Conservation (phyloP, 768 basidiomycete genomes). For the Chalciporus chontae region DNA sequence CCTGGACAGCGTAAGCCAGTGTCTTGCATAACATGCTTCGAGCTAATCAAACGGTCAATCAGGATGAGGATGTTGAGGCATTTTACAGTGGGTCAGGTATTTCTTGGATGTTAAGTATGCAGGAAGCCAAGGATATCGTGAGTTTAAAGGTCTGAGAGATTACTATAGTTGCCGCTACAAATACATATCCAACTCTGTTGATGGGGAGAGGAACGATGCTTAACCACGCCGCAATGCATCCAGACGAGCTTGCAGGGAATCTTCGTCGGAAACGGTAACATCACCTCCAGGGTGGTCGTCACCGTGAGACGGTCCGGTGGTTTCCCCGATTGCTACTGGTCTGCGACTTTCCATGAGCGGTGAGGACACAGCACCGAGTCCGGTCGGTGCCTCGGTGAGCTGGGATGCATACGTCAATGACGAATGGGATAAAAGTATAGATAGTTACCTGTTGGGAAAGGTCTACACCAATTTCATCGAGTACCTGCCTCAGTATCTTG, state of each 20-base stretch:
- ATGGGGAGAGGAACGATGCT: conserved; percentile 12
- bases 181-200: conserved; percentile 7
- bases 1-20: conserved; percentile 61
- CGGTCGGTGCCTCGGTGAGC: conserved; percentile 83
- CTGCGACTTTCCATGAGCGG: conserved; percentile 63
- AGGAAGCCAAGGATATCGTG: conserved; percentile 71
- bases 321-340: conserved; percentile 83
- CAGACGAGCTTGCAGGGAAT: conserved; percentile 88
- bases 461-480: conserved; percentile 95
- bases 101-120: conserved; percentile 75
- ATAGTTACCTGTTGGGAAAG: conserved; percentile 74
- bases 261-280: conserved; percentile 67
- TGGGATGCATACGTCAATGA: conserved; percentile 31
- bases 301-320: conserved; percentile 31
- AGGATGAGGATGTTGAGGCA: conserved; percentile 95
- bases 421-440: background rate
- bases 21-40: background rate
- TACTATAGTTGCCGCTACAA: background rate
- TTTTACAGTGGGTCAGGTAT: conserved; percentile 94
- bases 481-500: conserved; percentile 90
- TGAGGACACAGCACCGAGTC: conserved; percentile 57
- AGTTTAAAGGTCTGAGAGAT: conserved; percentile 45
- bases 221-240: conserved; percentile 82
- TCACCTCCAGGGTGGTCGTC: conserved; percentile 38
- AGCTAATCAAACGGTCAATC: conserved; percentile 9